Base-by-base conservation (phyloP, 495 filamentous ascomycete genomes). In the Neurospora tetraspora region DNA sequence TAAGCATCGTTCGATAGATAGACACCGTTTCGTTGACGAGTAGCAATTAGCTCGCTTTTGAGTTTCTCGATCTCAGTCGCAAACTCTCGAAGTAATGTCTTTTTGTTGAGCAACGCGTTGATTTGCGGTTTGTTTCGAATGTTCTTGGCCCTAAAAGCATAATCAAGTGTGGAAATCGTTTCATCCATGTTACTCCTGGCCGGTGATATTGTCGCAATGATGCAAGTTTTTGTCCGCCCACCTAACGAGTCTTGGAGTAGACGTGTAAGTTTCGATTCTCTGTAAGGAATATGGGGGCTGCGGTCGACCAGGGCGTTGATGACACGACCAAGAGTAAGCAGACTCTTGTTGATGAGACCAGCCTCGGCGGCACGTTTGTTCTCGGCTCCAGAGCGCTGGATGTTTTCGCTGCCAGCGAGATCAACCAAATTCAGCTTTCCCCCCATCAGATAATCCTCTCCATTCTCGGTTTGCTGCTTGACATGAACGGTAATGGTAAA, bases 271-370 rank as follows among this genome's bases (percentile, higher is more conserved):
- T 99, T 99, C 2, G 96, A 98, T 81, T 98, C 96, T 73, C 96
- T 85, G 81, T 99, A 99, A 0, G 96, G 96, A 72, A 99, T 98
- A 80, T 98, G 96, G 0, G 89, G 85, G 78, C 92, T 90, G 76
- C 90, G 92, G 77, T 99, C 96, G 39, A 98, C 96, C 20, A 99
- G 83, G 1, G 96, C 96, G 78, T 99, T 99, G 83, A 99, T 99
- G 42, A 99, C 96, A 71, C 96, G 89, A 6, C 96, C 96, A 6
- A 99, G 86, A 9, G 96, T 99, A 70, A 99, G 88, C 74, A 99
- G 82, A 80, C 93, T 97, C 86, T 98, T 98, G 85, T 99, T 99
- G 83, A 99, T 99, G 73, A 99, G 84, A 12, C 96, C 96, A 27
- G 96, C 96, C 79, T 99, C 96, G 8, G 94, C 89, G 1, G 96